These are phyloP conservation scores for Paracamarosporium sp. DNA, from an alignment of 2,329 filamentous ascomycete species.

Conservation along the genomic window DNA sequence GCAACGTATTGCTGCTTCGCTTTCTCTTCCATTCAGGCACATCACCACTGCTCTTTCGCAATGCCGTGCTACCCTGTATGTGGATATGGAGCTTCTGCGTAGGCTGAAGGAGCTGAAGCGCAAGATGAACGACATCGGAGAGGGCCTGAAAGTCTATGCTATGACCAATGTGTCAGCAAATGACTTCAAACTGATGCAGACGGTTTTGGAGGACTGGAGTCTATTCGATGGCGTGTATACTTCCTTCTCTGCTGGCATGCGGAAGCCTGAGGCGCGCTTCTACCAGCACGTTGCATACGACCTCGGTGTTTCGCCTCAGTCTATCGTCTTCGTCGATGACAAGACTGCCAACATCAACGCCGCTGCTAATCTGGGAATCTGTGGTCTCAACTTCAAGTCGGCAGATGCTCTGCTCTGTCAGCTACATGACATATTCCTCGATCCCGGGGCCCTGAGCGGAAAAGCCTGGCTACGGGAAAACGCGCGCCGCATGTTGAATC, in stretches of 20 bases:
- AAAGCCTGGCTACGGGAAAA: conserved; percentile 25
- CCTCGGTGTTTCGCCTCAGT: conserved; percentile 15
- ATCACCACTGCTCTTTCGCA: conserved; percentile 37
- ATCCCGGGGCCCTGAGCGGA: conserved; percentile 23
- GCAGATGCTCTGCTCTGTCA: conserved; percentile 9
- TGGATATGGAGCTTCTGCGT: conserved; percentile 26
- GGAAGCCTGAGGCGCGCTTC: conserved; percentile 45
- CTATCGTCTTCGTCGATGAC: conserved; percentile 40
- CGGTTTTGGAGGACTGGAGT: conserved; percentile 33
- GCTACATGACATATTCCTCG: conserved; percentile 24
- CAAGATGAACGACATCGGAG: conserved; percentile 10
- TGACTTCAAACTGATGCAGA: conserved; percentile 32
- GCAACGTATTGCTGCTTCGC: conserved; percentile 21
- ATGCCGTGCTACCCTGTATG: conserved; percentile 32
- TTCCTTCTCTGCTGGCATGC: conserved; percentile 40
- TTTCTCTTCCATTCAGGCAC: conserved; percentile 25
- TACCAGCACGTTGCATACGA: conserved; percentile 39
- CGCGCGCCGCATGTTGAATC: conserved; percentile 22
- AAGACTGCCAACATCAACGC: conserved; percentile 33
- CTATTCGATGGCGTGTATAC: conserved; percentile 46
- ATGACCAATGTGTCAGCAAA: conserved; percentile 43
- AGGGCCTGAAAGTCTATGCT: conserved; percentile 30
- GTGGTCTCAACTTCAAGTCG: conserved; percentile 30
- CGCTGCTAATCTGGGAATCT: conserved; percentile 36
- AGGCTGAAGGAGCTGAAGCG: conserved; percentile 24